A percentile compares a stretch with the other conserved stretches of the same genome.
Evolutionary conservation across 331 rosid genomes (phyloP).

Genomic region (Cucumis variabilis): DNA sequence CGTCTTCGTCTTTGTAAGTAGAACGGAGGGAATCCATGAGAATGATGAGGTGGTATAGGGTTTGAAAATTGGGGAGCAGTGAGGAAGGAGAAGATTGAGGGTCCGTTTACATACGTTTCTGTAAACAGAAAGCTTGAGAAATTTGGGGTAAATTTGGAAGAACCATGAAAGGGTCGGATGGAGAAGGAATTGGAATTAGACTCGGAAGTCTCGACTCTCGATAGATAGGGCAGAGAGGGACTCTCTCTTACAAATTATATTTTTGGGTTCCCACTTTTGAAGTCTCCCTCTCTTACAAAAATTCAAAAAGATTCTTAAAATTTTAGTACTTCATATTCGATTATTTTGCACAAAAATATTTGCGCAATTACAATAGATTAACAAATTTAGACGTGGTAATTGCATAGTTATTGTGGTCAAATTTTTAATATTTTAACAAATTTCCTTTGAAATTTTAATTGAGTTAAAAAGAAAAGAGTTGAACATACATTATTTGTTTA

Average conservation of each 20-base stretch:
- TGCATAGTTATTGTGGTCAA: too few species aligned
- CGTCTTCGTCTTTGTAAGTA: slow-evolving; percentile 81
- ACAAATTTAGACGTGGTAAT: too few species aligned
- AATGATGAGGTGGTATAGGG: slow-evolving; percentile 27
- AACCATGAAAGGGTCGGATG: slow-evolving; percentile 6
- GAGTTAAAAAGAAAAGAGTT: too few species aligned
- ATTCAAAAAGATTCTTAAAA: background rate
- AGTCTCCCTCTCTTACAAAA: slow-evolving; percentile 12
- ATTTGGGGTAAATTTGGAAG: background rate
- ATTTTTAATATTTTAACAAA: too few species aligned
- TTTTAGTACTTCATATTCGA: too few species aligned
- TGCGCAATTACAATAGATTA: too few species aligned
- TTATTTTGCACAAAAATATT: too few species aligned
- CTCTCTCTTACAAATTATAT: too few species aligned
- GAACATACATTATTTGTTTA: too few species aligned
- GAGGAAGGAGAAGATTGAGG: background rate
- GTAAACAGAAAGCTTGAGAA: background rate
- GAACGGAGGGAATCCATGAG: slow-evolving; percentile 78
- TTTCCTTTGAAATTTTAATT: too few species aligned
- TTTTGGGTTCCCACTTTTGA: background rate
- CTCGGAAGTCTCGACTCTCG: background rate
- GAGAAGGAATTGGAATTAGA: background rate
- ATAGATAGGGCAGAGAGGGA: background rate
- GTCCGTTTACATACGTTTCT: background rate
- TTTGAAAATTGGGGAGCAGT: background rate